Conservation (phyloP, 306 rosid species). For the Lablab purpureus region DNA sequence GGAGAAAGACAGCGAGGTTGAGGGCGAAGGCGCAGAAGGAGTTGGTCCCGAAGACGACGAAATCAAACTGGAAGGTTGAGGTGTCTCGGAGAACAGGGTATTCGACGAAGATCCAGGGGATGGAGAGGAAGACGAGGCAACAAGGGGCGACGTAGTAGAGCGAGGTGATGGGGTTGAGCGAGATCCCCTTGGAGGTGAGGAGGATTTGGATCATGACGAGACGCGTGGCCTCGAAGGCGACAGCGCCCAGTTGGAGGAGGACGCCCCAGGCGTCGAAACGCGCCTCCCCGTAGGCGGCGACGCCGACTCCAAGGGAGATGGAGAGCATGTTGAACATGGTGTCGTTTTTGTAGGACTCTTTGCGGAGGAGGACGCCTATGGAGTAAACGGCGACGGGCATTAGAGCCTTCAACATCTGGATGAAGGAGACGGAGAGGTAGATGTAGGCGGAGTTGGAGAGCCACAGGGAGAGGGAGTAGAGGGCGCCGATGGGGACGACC, state of each 20-base stretch:
- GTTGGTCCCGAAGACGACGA: conserved; percentile 71
- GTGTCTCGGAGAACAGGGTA: conserved; percentile 66
- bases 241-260: conserved; percentile 78
- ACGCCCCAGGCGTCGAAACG: conserved; percentile 84
- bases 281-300: conserved; percentile 92
- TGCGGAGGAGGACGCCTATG: conserved; percentile 70
- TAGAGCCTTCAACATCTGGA: conserved; percentile 91
- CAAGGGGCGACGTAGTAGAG: conserved; percentile 88
- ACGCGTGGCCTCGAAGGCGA: conserved; percentile 84
- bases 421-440: conserved; percentile 89
- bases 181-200: conserved; percentile 84
- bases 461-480: conserved; percentile 87
- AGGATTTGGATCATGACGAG: conserved; percentile 89
- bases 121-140: conserved; percentile 63
- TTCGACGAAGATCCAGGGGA: conserved; percentile 84
- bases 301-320: conserved; percentile 80
- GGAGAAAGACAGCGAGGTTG: conserved; percentile 83
- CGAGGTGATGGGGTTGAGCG: conserved; percentile 81
- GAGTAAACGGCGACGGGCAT: conserved; percentile 97
- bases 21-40: conserved; percentile 83
- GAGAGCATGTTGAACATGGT: conserved; percentile 89
- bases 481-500: conserved; percentile 89
- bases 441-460: conserved; percentile 93
- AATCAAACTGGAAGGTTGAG: conserved; percentile 74
- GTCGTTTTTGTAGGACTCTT: conserved; percentile 67